Percentiles rank a stretch among this genome's conserved stretches.
phyloP scores from a whole-genome alignment of 768 basidiomycete genomes.

The Boletus fagicola region DNA sequence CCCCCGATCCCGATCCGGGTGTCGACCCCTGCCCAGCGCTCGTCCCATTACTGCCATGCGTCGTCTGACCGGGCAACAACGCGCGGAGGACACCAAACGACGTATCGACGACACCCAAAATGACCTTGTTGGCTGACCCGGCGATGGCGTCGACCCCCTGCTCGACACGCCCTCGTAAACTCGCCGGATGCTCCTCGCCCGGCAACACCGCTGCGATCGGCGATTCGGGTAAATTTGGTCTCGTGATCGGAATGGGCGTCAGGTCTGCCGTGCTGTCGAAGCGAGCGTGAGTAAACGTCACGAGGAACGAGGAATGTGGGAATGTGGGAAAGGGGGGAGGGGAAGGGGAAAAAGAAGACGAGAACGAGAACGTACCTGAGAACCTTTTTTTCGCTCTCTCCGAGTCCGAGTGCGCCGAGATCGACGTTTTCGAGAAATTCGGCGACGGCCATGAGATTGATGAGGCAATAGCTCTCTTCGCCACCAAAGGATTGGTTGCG shows the following conservation, averaged over 20 bases:
- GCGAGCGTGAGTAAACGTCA: background rate
- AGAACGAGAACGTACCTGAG: conserved; percentile 45
- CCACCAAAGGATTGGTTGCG: conserved; percentile 38
- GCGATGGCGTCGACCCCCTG: conserved; percentile 79
- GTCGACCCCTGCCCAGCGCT: conserved; percentile 16
- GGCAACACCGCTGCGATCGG: conserved; percentile 37
- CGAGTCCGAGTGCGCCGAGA: conserved; percentile 65
- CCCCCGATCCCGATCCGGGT: too few relatives aligned
- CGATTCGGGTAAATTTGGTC: conserved; percentile 46
- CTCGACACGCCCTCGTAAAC: conserved; percentile 72
- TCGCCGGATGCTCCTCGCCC: conserved; percentile 49
- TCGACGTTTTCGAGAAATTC: conserved; percentile 97
- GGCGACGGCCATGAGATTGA: conserved; percentile 92
- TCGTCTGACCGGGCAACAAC: conserved; percentile 52
- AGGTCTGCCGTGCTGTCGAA: conserved; percentile 66
- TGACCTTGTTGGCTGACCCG: conserved; percentile 75
- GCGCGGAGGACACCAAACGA: conserved; percentile 86
- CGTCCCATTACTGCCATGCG: conserved; percentile 1
- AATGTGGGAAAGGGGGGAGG: too few relatives aligned
- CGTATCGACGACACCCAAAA: conserved; percentile 85
- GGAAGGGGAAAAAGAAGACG: too few relatives aligned
- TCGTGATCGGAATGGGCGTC: conserved; percentile 73
- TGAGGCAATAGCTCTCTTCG: conserved; percentile 89
- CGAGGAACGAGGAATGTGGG: background rate
- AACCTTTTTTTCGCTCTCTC: conserved; percentile 53